These are phyloP conservation scores for Oxyria digyna DNA, from an alignment of 148 eudicot species.

Conservation along the genomic window DNA sequence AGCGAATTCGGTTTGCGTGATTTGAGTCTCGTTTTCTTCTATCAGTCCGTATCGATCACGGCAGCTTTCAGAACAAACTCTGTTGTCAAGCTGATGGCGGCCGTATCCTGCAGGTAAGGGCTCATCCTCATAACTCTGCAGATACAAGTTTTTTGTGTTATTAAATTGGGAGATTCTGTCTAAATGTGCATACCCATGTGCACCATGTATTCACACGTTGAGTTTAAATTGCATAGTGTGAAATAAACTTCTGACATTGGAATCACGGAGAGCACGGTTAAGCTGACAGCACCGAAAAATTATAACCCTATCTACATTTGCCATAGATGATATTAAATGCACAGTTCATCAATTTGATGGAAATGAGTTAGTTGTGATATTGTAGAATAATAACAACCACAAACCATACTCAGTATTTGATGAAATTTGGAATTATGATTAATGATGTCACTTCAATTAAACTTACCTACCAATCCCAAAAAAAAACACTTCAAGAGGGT, in stretches of 20 bases:
- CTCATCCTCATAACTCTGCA: conserved; percentile 77
- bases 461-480: neutral
- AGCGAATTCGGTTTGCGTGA: conserved; percentile 12
- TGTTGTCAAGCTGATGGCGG: conserved; percentile 23
- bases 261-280: neutral
- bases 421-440: too few species aligned
- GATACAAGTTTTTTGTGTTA: neutral
- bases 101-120: conserved; percentile 45
- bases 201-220: too few species aligned
- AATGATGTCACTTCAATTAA: too few species aligned
- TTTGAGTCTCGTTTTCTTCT: too few species aligned
- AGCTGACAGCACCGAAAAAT: neutral
- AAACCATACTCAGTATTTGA: too few species aligned
- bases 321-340: neutral
- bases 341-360: too few species aligned
- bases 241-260: too few species aligned
- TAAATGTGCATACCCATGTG: too few species aligned
- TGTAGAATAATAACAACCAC: too few species aligned
- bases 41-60: neutral
- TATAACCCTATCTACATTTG: neutral
- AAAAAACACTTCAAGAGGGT: neutral
- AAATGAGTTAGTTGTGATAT: too few species aligned
- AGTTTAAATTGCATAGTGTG: too few species aligned
- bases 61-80: conserved; percentile 30
- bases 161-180: too few species aligned